These are phyloP conservation scores for Cucumis melo DNA, from an alignment of 306 rosid genomes.

Conservation along the genomic window DNA sequence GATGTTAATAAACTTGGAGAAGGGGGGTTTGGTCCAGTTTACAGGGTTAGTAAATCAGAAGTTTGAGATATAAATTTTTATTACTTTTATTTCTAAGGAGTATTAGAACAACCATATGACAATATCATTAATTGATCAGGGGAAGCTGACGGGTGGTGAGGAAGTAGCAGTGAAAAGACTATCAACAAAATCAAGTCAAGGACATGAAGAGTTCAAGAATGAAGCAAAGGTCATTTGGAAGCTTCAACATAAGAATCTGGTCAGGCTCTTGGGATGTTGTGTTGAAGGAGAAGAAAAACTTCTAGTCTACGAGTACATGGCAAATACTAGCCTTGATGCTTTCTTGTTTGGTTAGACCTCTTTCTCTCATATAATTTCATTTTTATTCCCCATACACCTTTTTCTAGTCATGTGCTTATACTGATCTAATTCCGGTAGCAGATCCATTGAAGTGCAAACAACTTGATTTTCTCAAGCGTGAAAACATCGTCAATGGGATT, in stretches of 20 bases:
- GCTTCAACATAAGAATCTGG: conserved; percentile 42
- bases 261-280: conserved; percentile 35
- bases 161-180: conserved; percentile 36
- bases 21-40: conserved; percentile 56
- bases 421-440: background rate
- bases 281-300: conserved; percentile 31
- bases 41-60: conserved; percentile 21
- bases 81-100: background rate
- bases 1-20: conserved; percentile 39
- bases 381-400: background rate
- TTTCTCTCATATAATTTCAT: background rate
- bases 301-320: conserved; percentile 39
- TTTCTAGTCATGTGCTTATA: background rate
- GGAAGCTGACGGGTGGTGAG: conserved; percentile 14
- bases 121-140: conserved; percentile 9
- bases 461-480: conserved; percentile 27
- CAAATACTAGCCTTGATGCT: conserved; percentile 34
- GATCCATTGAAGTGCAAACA: conserved; percentile 11
- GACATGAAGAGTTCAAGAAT: conserved; percentile 34
- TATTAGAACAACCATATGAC: background rate
- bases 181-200: conserved; percentile 27
- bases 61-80: background rate
- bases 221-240: conserved; percentile 34
- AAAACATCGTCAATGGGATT: conserved; percentile 19
- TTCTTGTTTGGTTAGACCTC: conserved; percentile 32